Evolutionary conservation across 2,329 filamentous ascomycete genomes (phyloP).

Genomic region (Pezicula neosporulosa): DNA sequence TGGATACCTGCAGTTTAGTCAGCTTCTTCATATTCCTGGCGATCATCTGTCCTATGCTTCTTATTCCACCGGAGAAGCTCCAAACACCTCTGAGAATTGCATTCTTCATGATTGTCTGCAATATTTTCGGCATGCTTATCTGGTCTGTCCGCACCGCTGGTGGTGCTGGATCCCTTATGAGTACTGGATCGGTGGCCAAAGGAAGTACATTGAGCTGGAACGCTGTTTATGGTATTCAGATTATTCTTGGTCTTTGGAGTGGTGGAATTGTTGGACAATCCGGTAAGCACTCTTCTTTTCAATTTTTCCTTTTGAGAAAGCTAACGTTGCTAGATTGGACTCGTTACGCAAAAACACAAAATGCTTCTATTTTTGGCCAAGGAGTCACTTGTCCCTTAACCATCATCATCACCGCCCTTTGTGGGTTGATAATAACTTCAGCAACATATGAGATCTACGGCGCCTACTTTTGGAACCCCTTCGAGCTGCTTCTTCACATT

Average conservation of each 20-base stretch:
- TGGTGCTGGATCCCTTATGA: constrained; percentile 23
- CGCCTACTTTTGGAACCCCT: constrained; percentile 35
- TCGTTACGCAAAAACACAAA: constrained; percentile 24
- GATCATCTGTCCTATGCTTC: constrained; percentile 23
- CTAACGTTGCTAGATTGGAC: constrained; percentile 25
- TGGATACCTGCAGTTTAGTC: constrained; percentile 23
- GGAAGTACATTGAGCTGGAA: constrained; percentile 28
- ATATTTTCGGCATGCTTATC: constrained; percentile 30
- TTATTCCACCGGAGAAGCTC: constrained; percentile 27
- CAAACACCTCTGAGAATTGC: constrained; percentile 25
- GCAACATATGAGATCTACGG: constrained; percentile 29
- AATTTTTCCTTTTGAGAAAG: background rate
- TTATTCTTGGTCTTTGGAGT: constrained; percentile 26
- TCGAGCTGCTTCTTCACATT: constrained; percentile 31
- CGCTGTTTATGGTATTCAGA: constrained; percentile 26
- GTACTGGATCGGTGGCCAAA: constrained; percentile 16
- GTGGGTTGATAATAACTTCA: constrained; percentile 34
- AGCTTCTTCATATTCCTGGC: constrained; percentile 29
- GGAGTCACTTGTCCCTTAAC: constrained; percentile 31
- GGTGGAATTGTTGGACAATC: constrained; percentile 27
- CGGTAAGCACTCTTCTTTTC: constrained; percentile 1
- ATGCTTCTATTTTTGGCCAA: constrained; percentile 26
- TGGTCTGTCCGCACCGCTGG: constrained; percentile 26
- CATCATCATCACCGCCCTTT: constrained; percentile 32
- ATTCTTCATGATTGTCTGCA: constrained; percentile 27